Evolutionary conservation across 1,284 basidiomycete genomes (phyloP), one percentile per base, ranked within the genome.

Genomic region (Austroboletus novae-zelandiae): DNA sequence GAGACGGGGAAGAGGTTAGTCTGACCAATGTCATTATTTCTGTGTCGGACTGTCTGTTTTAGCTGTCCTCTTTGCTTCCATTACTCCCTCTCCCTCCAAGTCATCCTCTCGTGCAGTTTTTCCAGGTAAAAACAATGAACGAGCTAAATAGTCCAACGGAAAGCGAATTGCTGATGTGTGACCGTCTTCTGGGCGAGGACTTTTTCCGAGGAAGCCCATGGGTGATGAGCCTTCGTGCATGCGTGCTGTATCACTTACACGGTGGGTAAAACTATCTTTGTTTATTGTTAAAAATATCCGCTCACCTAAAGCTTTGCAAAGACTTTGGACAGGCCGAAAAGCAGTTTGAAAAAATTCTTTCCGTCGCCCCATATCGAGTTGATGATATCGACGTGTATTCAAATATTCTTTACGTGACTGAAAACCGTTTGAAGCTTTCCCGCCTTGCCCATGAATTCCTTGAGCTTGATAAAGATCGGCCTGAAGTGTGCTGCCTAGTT

Each of bases 331-430:
- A 84, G 50, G 91, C 95, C 2, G 90, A 93, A 65, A 69, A 71
- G 27, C 84, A 92, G 61, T 98, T 96, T 66, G 88, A 94, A 62
- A 78, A 78, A 52, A 89, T 98, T 27, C 80, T 92, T 41, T 68
- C 74, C 5, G 66, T 87, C 37, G 95, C 98, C 66, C 95, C 95
- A 5, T 89, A 86, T 71, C 81, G 95, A 23, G 83, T 98, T 54
- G 97, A 99, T 59, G 93, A 98, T 60, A 88, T 99, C 46, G 96
- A 98, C 65, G 87, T 98, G 47, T 96, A 93, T 68, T 97, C 94
- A 49, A 98, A 99, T 66, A 96, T 98, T 62, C 79, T 99, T 37
- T 99, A 98, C 69, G 93, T 99, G 6, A 91, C 91, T 50, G 91
- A 95, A 61, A 93, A 93, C 60, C 80, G 82, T 36, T 77, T 92